These are phyloP conservation scores for Botryotinia narcissicola DNA, from an alignment of 2,329 filamentous ascomycete genomes.

Conservation along the genomic window DNA sequence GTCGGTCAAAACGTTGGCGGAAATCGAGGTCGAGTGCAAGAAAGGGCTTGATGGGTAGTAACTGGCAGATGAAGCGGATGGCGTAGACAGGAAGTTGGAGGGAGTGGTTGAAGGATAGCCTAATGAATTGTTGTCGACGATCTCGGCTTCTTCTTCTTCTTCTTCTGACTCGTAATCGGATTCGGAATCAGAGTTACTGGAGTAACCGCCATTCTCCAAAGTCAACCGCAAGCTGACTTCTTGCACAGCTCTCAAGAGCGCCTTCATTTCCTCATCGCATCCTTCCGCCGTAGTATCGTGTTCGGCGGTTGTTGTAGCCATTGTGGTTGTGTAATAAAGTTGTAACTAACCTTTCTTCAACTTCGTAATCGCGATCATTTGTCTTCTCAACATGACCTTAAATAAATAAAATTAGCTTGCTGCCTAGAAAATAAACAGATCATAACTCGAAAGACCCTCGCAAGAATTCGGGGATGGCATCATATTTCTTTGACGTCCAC, in stretches of 20 bases:
- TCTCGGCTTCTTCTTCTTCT: not conserved
- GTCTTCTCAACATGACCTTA: slow-evolving; percentile 95
- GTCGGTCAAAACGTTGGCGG: not conserved
- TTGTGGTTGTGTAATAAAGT: slow-evolving; percentile 1
- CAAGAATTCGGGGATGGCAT: not conserved
- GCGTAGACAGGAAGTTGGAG: not conserved
- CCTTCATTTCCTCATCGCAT: not conserved
- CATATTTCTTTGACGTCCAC: not conserved
- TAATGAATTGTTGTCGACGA: not conserved
- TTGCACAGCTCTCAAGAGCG: not conserved
- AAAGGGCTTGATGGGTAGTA: not conserved
- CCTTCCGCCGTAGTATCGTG: not conserved
- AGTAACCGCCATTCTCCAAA: not conserved
- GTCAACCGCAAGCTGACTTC: not conserved
- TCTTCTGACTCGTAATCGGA: not conserved
- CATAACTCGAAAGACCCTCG: not conserved
- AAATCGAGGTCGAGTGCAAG: not conserved
- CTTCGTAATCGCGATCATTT: slow-evolving; percentile 97
- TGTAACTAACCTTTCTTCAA: slow-evolving; percentile 74
- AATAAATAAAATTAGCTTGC: not conserved
- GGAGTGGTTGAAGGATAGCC: not conserved
- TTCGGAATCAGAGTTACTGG: slow-evolving; percentile 3
- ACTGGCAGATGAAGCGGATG: not conserved
- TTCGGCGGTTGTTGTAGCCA: not conserved
- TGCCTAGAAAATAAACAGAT: not conserved